Evolutionary conservation across 331 rosid genomes (phyloP).

Genomic region (Telfairia occidentalis): DNA sequence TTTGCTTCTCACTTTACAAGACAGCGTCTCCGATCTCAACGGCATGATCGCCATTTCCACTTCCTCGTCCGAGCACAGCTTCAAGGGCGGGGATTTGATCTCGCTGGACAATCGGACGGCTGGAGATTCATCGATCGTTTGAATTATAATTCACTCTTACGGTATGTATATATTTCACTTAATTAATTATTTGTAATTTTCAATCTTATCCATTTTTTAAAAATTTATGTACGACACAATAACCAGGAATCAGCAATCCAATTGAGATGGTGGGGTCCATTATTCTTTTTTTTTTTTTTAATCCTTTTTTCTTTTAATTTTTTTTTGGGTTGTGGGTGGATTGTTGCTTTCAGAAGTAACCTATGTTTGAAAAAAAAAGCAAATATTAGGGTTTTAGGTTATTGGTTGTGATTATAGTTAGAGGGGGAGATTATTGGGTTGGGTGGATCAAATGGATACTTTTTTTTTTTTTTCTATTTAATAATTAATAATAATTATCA

Average conservation of each 20-base stretch:
- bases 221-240: slow-evolving; percentile 6
- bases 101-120: slow-evolving; percentile 18
- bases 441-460: background rate
- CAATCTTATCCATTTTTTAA: background rate
- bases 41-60: slow-evolving; percentile 41
- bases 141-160: slow-evolving; percentile 8
- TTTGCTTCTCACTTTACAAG: slow-evolving; percentile 52
- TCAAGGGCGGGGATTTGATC: slow-evolving; percentile 29
- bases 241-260: background rate
- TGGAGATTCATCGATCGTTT: background rate
- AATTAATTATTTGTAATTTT: background rate
- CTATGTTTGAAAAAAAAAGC: slow-evolving; percentile 12
- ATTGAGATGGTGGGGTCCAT: background rate
- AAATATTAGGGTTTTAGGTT: background rate
- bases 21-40: slow-evolving; percentile 62
- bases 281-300: background rate
- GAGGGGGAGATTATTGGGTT: slow-evolving; percentile 24
- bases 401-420: background rate
- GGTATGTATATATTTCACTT: slow-evolving; percentile 11
- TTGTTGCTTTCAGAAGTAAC: slow-evolving; percentile 37
- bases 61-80: slow-evolving; percentile 39
- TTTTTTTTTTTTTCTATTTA: background rate
- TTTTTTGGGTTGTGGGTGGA: slow-evolving; percentile 8
- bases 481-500: background rate
- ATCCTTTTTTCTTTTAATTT: background rate